Percentiles rank a stretch among this genome's conserved stretches.
phyloP scores from a whole-genome alignment of 441 rosid species.

The Pelargonium fulgidum region DNA sequence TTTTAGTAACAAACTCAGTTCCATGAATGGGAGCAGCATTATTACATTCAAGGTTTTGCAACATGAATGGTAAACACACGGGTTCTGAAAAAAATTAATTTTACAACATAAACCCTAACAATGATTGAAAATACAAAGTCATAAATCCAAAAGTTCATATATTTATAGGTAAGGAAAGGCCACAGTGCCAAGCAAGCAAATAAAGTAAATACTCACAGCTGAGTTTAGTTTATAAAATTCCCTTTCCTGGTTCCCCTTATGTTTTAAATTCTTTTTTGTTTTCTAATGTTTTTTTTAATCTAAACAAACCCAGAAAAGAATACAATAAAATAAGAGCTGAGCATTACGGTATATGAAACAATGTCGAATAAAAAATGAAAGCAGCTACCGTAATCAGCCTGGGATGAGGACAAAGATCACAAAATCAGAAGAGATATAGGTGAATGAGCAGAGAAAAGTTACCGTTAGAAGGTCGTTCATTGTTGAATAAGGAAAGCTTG shows the following conservation, averaged over 20 bases:
- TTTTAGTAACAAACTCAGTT: background rate
- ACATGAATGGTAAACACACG: background rate
- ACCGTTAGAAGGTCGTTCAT: slow-evolving; percentile 92
- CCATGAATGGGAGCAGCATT: background rate
- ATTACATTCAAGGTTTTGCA: background rate
- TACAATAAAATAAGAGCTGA: background rate
- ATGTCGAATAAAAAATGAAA: background rate
- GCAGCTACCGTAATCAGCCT: background rate
- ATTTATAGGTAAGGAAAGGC: background rate
- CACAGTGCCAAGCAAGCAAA: background rate
- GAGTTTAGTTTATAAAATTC: background rate
- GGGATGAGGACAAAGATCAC: background rate
- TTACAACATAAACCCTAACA: background rate
- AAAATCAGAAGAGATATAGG: background rate
- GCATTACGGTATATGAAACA: background rate
- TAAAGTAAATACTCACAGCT: background rate
- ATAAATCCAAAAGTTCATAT: background rate
- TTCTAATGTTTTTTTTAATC: slow-evolving; percentile 12
- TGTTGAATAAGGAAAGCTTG: slow-evolving; percentile 24
- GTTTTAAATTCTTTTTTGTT: background rate
- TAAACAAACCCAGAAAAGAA: slow-evolving; percentile 16
- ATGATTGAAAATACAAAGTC: too few relatives aligned
- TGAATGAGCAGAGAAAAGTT: slow-evolving; percentile 13
- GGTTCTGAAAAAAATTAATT: background rate
- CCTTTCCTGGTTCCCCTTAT: background rate